Conservation (phyloP, 768 basidiomycete genomes). For the Suillus weaverae region DNA sequence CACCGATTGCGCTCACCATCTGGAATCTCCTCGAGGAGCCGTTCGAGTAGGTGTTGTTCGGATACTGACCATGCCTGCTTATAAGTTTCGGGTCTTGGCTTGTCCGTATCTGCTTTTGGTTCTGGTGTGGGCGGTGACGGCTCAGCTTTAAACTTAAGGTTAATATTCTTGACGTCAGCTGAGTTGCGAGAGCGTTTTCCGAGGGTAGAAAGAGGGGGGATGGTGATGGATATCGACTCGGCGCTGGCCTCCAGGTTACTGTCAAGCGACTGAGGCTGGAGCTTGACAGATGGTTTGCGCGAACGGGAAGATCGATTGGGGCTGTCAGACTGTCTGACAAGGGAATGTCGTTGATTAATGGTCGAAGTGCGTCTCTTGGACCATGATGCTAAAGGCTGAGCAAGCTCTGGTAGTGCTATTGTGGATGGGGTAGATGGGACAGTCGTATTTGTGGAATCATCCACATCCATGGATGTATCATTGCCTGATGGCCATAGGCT, state of each 20-base stretch:
- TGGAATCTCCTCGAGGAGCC: conserved; percentile 72
- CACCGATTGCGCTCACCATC: conserved; percentile 76
- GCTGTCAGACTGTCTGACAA: conserved; percentile 11
- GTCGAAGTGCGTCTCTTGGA: background rate
- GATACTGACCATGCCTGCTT: conserved; percentile 77
- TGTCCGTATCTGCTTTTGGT: conserved; percentile 27
- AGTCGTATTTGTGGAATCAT: conserved; percentile 9
- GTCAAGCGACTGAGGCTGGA: conserved; percentile 23
- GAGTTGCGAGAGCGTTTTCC: conserved; percentile 30
- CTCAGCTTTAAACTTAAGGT: conserved; percentile 19
- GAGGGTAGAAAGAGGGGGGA: conserved; percentile 19
- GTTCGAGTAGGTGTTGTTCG: conserved; percentile 77
- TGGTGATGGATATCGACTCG: conserved; percentile 12
- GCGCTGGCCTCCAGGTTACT: conserved; percentile 11
- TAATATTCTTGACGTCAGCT: conserved; percentile 17
- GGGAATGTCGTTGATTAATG: conserved; percentile 3
- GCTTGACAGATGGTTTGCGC: conserved; percentile 34
- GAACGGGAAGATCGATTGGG: conserved; percentile 20
- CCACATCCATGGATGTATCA: conserved; percentile 19
- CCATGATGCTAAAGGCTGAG: background rate
- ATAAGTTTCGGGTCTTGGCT: conserved; percentile 57
- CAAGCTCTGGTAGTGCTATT: conserved; percentile 1
- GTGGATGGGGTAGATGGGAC: conserved; percentile 7
- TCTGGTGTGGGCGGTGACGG: conserved; percentile 12
- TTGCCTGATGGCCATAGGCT: conserved; percentile 20